Percentiles rank a stretch among this genome's conserved stretches.
These are phyloP conservation scores for Cutaneotrichosporon cutaneum DNA, from an alignment of 1,284 basidiomycete genomes.

Conservation along the genomic window DNA sequence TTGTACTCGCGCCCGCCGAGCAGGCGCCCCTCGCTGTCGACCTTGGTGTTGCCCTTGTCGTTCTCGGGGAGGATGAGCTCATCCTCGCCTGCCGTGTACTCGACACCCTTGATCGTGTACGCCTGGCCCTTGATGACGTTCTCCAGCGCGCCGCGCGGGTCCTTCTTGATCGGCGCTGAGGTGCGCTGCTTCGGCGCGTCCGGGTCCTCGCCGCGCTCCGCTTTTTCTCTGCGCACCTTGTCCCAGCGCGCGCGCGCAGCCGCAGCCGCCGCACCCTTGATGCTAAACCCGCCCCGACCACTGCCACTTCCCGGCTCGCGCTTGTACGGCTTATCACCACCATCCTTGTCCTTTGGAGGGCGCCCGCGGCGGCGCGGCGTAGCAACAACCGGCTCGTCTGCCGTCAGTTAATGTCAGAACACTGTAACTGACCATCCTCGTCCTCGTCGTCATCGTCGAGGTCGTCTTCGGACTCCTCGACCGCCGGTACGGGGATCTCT, in stretches of 20 bases:
- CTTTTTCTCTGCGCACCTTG: conserved; percentile 43
- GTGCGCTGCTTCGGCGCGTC: conserved; percentile 21
- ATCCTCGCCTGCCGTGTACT: conserved; percentile 79
- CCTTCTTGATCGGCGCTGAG: conserved; percentile 18
- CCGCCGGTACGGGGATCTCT: conserved; percentile 25
- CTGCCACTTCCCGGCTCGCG: conserved; percentile 39
- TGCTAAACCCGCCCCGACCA: conserved; percentile 47
- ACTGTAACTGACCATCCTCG: conserved; percentile 8
- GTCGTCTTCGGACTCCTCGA: conserved; percentile 25
- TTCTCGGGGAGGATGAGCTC: conserved; percentile 83
- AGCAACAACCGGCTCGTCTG: conserved; percentile 20
- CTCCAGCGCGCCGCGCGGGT: conserved; percentile 29
- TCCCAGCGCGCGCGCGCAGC: conserved; percentile 50
- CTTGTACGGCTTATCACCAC: conserved; percentile 31
- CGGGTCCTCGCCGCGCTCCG: conserved; percentile 44
- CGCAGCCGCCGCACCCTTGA: conserved; percentile 50
- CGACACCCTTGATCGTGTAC: conserved; percentile 63
- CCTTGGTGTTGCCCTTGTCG: conserved; percentile 84
- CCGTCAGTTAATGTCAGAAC: conserved; percentile 7
- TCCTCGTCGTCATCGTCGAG: conserved; percentile 23
- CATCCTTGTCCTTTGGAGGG: conserved; percentile 16
- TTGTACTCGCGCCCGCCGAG: conserved; percentile 86
- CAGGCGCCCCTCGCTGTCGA: conserved; percentile 78
- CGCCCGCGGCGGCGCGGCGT: conserved; percentile 15
- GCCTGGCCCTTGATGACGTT: conserved; percentile 27